phyloP scores from a whole-genome alignment of 169 alveolate species.

The Blepharisma undulans region DNA sequence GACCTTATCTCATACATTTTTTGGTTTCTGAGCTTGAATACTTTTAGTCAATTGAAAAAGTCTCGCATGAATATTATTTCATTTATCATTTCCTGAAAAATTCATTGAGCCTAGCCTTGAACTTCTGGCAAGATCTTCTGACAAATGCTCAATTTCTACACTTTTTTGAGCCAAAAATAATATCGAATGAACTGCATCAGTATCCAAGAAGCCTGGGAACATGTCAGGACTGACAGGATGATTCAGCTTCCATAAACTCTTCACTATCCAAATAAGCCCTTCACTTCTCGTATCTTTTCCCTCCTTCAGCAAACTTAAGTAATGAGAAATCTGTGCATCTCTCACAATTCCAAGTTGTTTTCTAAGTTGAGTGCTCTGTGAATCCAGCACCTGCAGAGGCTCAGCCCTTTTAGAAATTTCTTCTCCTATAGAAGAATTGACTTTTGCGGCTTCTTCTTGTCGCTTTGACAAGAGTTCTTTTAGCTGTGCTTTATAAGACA shows the following conservation, averaged over 20 bases:
- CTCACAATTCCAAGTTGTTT: background rate
- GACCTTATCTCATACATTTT: background rate
- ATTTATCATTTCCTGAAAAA: background rate
- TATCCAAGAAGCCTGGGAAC: slow-evolving; percentile 37
- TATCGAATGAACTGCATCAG: slow-evolving; percentile 7
- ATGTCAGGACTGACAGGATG: background rate
- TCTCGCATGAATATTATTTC: background rate
- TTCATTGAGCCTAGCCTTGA: background rate
- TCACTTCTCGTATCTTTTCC: slow-evolving; percentile 27
- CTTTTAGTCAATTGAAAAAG: background rate
- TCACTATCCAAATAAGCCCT: slow-evolving; percentile 29
- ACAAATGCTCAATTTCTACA: slow-evolving; percentile 3
- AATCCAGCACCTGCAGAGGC: background rate
- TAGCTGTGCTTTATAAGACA: background rate
- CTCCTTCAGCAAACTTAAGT: slow-evolving; percentile 18
- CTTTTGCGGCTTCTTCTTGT: background rate
- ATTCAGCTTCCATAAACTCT: background rate
- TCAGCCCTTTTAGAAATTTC: background rate
- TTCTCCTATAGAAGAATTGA: background rate
- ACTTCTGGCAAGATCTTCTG: background rate
- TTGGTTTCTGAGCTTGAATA: background rate
- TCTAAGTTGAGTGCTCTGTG: background rate
- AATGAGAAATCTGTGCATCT: slow-evolving; percentile 4
- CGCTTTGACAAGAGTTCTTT: background rate
- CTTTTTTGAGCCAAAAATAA: slow-evolving; percentile 24